A percentile compares a stretch with the other conserved stretches of the same genome.
phyloP scores from a whole-genome alignment of 106 monocot species.

The Acorus gramineus region DNA sequence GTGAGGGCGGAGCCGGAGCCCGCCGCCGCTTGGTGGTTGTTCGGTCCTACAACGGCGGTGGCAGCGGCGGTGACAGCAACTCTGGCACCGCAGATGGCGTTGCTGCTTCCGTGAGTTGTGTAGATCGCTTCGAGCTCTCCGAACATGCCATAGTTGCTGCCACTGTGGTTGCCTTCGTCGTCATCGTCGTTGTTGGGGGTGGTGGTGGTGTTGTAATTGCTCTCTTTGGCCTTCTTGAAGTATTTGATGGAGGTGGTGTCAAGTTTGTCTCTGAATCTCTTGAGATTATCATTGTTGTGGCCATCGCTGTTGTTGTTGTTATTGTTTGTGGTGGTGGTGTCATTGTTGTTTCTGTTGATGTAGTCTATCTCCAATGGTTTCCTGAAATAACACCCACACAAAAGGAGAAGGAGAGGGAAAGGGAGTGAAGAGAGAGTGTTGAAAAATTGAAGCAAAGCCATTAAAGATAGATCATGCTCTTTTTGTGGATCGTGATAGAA shows the following conservation, averaged over 20 bases:
- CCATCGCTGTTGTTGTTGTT: too few species aligned
- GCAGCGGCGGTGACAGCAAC: too few species aligned
- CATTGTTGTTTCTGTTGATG: conserved; percentile 44
- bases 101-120: conserved; percentile 33
- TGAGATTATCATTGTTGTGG: too few species aligned
- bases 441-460: background rate
- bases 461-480: background rate
- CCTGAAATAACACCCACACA: conserved; percentile 22
- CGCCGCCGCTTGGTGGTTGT: too few species aligned
- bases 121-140: conserved; percentile 84
- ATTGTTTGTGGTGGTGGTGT: too few species aligned
- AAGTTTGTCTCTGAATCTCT: conserved; percentile 34
- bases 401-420: background rate
- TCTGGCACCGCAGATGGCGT: too few species aligned
- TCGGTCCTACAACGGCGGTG: too few species aligned
- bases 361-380: conserved; percentile 66
- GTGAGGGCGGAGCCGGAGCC: conserved; percentile 67
- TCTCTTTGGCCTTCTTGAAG: conserved; percentile 29
- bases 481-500: background rate
- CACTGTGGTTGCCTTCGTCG: conserved; percentile 6
- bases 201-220: conserved; percentile 1
- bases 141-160: conserved; percentile 69
- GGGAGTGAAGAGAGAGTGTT: too few species aligned
- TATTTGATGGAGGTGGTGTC: conserved; percentile 5
- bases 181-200: background rate